Evolutionary conservation across 2,329 filamentous ascomycete species (phyloP).

Genomic region (Plenodomus biglobosus): DNA sequence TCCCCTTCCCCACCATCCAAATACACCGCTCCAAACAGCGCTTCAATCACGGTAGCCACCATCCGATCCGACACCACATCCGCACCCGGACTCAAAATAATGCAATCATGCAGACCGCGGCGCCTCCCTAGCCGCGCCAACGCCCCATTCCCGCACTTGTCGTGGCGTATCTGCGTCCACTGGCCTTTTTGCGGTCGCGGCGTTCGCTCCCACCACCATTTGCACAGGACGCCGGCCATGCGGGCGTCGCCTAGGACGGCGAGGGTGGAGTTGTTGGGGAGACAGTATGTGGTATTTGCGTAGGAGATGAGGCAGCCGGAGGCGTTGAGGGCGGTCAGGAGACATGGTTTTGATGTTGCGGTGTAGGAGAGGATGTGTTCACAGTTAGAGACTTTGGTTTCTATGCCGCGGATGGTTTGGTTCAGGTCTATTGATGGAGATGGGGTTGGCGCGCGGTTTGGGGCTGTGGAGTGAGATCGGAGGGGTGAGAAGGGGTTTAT

Average conservation of each 20-base stretch:
- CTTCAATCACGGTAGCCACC: constrained; percentile 1
- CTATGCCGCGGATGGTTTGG: background rate
- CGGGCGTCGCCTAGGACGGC: background rate
- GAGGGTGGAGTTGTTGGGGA: background rate
- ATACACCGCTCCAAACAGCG: constrained; percentile 2
- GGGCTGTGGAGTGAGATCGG: background rate
- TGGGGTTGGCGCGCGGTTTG: background rate
- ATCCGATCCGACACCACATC: background rate
- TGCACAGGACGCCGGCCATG: background rate
- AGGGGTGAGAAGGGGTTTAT: background rate
- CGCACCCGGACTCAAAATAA: background rate
- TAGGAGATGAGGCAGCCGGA: background rate
- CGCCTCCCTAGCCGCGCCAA: background rate
- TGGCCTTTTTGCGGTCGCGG: background rate
- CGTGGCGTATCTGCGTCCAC: background rate
- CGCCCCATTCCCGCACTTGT: background rate
- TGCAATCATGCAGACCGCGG: background rate
- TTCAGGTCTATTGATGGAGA: background rate
- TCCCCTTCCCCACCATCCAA: background rate
- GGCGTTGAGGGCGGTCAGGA: background rate
- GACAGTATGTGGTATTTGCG: background rate
- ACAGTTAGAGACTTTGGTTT: background rate
- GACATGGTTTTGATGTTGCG: background rate
- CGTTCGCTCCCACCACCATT: background rate
- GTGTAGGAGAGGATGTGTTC: background rate